Conservation (phyloP, 352 stramenopile genomes). For the Phytophthora vignae region DNA sequence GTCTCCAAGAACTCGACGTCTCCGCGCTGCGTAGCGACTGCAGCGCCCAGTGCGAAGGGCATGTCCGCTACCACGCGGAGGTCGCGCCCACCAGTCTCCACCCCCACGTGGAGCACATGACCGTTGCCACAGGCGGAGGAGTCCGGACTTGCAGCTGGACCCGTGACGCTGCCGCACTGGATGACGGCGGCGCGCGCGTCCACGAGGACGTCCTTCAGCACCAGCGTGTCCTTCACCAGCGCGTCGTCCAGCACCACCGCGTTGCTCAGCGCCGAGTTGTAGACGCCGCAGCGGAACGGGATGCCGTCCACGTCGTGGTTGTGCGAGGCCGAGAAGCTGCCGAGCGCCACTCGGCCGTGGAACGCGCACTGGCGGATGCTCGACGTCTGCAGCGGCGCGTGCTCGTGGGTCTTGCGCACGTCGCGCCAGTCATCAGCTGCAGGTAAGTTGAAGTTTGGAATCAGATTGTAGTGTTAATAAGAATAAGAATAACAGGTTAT, state of each 20-base stretch:
- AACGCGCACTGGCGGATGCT: constrained; percentile 77
- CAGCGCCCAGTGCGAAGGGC: constrained; percentile 62
- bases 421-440: constrained; percentile 68
- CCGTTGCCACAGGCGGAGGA: constrained; percentile 60
- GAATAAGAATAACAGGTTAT: background rate
- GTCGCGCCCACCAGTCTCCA: constrained; percentile 83
- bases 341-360: constrained; percentile 70
- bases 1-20: constrained; percentile 46
- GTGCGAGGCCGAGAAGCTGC: constrained; percentile 44
- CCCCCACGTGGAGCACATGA: constrained; percentile 71
- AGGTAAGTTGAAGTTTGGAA: constrained; percentile 6
- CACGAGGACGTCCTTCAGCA: constrained; percentile 61
- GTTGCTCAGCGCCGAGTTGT: constrained; percentile 72
- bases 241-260: constrained; percentile 74
- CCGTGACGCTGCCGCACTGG: constrained; percentile 69
- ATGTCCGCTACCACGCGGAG: constrained; percentile 78
- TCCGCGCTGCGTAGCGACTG: constrained; percentile 50
- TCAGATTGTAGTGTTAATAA: background rate
- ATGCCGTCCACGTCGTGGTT: constrained; percentile 62
- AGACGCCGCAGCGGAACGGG: constrained; percentile 65
- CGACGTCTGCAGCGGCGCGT: constrained; percentile 32
- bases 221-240: constrained; percentile 75
- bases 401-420: constrained; percentile 54
- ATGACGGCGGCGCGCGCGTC: constrained; percentile 62
- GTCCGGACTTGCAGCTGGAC: constrained; percentile 5